Base-by-base conservation (phyloP, 2,329 filamentous ascomycete species). In the Spiromastix sp. region DNA sequence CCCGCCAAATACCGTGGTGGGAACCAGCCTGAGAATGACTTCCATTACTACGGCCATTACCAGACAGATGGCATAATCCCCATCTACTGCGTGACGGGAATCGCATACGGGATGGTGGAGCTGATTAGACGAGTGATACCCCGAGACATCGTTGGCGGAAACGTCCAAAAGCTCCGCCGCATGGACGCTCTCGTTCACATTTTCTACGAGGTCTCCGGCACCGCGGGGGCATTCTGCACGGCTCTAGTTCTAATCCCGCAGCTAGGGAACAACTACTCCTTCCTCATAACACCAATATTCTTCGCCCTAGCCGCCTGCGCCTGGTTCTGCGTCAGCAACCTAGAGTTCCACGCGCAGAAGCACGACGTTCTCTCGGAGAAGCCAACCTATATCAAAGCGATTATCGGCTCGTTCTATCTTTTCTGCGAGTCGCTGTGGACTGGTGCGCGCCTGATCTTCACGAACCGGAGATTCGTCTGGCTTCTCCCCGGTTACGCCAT, bases 241-340 rank as follows among this genome's bases (percentile, higher is more conserved):
- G 67, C 64, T 5, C 55, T 70, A n/a, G 64, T 56, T 7, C 50
- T 71, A n/a, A 69, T 71, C 33, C 66, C 66, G 1, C 51, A 54
- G 27, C 58, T 70, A 9, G 68, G 67, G 24, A 68, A 69, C 52
- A 71, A 70, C 52, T 64, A 62, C 38, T 63, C 66, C 27, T 70
- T 70, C 50, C 59, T 70, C 41, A 60, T 71, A 43, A 67, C 66
- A 0, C 67, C 68, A 1, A 56, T 70, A 20, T 66, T 62, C 50
- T 71, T 68, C 45, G 42, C 54, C 5, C 36, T 55, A 20, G 59
- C 61, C n/a, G 57, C 61, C 5, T 42, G 55, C 15, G 41, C 57
- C 4, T 71, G 66, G 66, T 65, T 57, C 49, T 68, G 67, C 47
- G 60, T 71, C 38, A 52, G 52, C n/a, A 57, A 64, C 31, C 52